Conservation (phyloP, 1,139 yeast species). For the Geotrichum citri-aurantii region DNA sequence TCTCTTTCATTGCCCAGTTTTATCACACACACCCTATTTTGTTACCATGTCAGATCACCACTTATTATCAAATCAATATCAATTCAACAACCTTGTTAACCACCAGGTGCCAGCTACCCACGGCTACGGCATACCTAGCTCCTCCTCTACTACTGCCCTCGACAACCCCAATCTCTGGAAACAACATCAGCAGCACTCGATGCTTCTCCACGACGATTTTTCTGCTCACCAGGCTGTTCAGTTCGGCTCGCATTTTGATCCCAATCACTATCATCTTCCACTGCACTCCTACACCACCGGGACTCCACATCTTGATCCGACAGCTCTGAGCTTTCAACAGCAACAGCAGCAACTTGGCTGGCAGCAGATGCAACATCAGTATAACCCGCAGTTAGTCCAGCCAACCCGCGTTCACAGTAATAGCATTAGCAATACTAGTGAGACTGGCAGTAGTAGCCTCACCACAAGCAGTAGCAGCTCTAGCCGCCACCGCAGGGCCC, state of each 20-base stretch:
- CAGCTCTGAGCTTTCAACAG: conserved; percentile 5
- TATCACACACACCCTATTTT: background rate
- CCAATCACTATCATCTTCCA: background rate
- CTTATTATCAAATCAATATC: conserved; percentile 1
- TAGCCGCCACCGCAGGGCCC: conserved; percentile 1
- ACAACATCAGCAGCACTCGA: background rate
- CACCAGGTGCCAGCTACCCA: conserved; percentile 4
- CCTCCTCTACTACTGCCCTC: conserved; percentile 1
- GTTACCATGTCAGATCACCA: background rate
- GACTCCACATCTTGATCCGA: conserved; percentile 4
- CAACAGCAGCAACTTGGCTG: conserved; percentile 7
- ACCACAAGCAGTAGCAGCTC: background rate
- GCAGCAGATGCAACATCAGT: conserved; percentile 7
- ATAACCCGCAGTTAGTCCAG: background rate
- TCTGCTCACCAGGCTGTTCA: background rate
- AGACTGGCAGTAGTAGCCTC: background rate
- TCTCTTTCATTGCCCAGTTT: background rate
- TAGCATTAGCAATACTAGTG: background rate
- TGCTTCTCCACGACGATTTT: background rate
- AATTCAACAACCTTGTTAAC: conserved; percentile 2
- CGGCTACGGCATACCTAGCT: conserved; percentile 5
- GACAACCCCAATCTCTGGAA: conserved; percentile 7
- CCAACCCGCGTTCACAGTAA: background rate
- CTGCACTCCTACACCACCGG: background rate
- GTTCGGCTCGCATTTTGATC: background rate